Base-by-base conservation (phyloP, 2,329 filamentous ascomycete species). In the Aspergillus oerlinghausenensis region DNA sequence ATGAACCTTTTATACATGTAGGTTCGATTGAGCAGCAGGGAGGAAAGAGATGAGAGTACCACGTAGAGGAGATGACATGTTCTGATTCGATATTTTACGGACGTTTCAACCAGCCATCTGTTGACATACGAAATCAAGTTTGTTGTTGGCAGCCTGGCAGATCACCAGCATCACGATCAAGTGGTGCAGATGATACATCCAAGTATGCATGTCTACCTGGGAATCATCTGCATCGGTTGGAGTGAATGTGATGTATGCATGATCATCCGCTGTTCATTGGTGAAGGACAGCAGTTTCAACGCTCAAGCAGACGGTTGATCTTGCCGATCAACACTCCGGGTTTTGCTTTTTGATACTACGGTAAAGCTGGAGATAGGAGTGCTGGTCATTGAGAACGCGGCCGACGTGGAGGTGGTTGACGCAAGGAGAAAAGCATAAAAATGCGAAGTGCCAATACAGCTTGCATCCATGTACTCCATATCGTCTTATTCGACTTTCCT, bases 141-240 rank as follows among this genome's bases (percentile, higher is more conserved):
- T 38, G 5, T 38, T 38, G 32, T 38, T 17, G 4, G 6, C 14
- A 38, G 6, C 32, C 32, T 38, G 14, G 14, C 32, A 17, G 32
- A 17, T 17, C 5, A 38, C 32, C 32, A 2, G 17, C 32, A 5
- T 14, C 32, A n/a, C 14, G 5, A 38, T n/a, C 14, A 3, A 38
- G 32, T 6, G 14, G 1, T 38, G 32, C 32, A 38, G 32, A 38
- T 17, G 32, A 38, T 38, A 38, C 5, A 38, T 17, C 32, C 32
- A 38, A 6, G 32, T 38, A 38, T 38, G 32, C 32, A 7, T 17
- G 14, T 17, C 14, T 38, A 38, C 32, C 32, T 95, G 14, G 4
- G 14, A 17, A 17, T 38, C 11, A 17, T 38, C 32, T 17, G 14
- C 32, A 14, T 7, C 5, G 5, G 32, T 35, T 35, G 5, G 32